Conservation (phyloP, 768 basidiomycete genomes). For the Suillus spraguei region DNA sequence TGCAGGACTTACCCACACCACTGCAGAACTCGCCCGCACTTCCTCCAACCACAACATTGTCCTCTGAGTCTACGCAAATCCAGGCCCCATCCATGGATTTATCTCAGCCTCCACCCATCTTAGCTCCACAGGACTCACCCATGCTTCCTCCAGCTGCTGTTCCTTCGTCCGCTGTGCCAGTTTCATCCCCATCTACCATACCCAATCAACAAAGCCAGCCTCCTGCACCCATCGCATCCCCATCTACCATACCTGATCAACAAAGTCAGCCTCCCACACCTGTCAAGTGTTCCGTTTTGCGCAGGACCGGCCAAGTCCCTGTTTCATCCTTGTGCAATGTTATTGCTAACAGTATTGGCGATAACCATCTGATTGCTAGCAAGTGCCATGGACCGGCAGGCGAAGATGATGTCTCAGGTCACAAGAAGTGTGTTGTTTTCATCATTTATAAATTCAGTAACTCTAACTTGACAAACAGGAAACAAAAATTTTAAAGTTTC, state of each 20-base stretch:
- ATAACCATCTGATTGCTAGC: not conserved
- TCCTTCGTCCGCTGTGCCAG: not conserved
- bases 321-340: not conserved
- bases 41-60: too few species aligned
- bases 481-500: conserved; percentile 2
- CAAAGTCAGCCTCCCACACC: not conserved
- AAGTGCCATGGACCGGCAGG: not conserved
- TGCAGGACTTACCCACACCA: too few species aligned
- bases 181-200: conserved; percentile 1
- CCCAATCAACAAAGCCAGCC: too few species aligned
- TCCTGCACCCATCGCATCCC: too few species aligned
- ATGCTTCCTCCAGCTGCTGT: not conserved
- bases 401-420: not conserved
- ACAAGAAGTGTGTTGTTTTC: not conserved
- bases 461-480: not conserved
- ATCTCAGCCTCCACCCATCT: not conserved
- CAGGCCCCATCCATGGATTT: not conserved
- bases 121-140: not conserved
- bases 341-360: not conserved
- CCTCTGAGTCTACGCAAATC: not conserved
- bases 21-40: not conserved
- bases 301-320: not conserved
- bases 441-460: not conserved
- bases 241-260: not conserved
- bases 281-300: not conserved